phyloP scores from a whole-genome alignment of 176 grass and related monocot genomes.

The Cocos nucifera region DNA sequence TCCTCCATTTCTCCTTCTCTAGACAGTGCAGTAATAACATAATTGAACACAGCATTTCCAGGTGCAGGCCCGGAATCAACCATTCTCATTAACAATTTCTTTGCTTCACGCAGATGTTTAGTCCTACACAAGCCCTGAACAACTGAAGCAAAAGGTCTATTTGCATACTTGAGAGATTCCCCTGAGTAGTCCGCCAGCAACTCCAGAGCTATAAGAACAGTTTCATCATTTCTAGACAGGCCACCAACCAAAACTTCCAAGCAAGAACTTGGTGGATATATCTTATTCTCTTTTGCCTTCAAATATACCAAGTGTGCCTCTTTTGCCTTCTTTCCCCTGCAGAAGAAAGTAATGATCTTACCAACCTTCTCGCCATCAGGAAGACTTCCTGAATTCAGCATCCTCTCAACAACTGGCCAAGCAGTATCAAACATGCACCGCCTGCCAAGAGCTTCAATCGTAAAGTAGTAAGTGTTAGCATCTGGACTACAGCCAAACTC shows the following conservation, averaged over 20 bases:
- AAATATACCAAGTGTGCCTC: slow-evolving; percentile 56
- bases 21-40: slow-evolving; percentile 68
- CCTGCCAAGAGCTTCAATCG: slow-evolving; percentile 59
- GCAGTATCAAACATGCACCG: slow-evolving; percentile 43
- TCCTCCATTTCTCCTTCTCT: slow-evolving; percentile 68
- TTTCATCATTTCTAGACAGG: slow-evolving; percentile 59
- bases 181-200: slow-evolving; percentile 63
- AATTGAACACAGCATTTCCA: slow-evolving; percentile 69
- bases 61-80: slow-evolving; percentile 60
- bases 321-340: slow-evolving; percentile 55
- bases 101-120: slow-evolving; percentile 53
- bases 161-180: slow-evolving; percentile 52
- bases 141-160: slow-evolving; percentile 47
- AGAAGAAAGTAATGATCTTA: slow-evolving; percentile 45
- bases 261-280: slow-evolving; percentile 23
- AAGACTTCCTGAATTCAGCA: slow-evolving; percentile 66
- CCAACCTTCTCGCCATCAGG: slow-evolving; percentile 51
- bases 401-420: slow-evolving; percentile 65
- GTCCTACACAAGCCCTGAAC: slow-evolving; percentile 63
- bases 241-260: slow-evolving; percentile 51
- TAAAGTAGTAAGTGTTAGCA: slow-evolving; percentile 61
- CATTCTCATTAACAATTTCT: slow-evolving; percentile 59
- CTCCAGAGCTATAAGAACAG: slow-evolving; percentile 40
- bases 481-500: slow-evolving; percentile 57
- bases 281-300: slow-evolving; percentile 54